Conservation (phyloP, 371 early-diverging fungal genomes). For the Zancudomyces culisetae region DNA sequence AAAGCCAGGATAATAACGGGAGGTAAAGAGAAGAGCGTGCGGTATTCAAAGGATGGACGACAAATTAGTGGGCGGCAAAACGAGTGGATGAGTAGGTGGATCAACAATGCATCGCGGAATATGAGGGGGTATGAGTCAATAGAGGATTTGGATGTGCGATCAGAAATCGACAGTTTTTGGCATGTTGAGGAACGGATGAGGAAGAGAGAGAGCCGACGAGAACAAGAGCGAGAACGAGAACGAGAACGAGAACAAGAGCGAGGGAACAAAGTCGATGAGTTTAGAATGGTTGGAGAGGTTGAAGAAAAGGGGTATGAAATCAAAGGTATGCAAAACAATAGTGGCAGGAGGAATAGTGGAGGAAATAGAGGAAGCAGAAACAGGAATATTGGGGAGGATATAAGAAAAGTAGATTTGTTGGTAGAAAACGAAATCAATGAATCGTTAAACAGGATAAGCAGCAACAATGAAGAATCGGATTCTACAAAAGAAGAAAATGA, state of each 20-base stretch:
- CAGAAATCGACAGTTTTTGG: background rate
- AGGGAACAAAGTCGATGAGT: background rate
- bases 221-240: background rate
- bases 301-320: background rate
- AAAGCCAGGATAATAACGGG: too few relatives aligned
- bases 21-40: too few relatives aligned
- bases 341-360: background rate
- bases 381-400: too few relatives aligned
- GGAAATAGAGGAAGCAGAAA: too few relatives aligned
- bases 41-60: too few relatives aligned
- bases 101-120: background rate
- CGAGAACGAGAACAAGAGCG: background rate
- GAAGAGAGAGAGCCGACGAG: background rate
- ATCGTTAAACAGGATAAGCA: too few relatives aligned
- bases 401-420: too few relatives aligned
- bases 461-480: too few relatives aligned
- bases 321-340: background rate
- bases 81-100: background rate
- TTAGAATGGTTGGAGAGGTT: background rate
- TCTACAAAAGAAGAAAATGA: too few relatives aligned
- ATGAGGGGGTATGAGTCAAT: background rate
- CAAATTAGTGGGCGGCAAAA: background rate
- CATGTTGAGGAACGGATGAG: background rate
- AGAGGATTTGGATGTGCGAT: background rate
- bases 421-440: too few relatives aligned